Conservation (phyloP, 1,139 yeast species). For the Sugiyamaella xylanicola region DNA sequence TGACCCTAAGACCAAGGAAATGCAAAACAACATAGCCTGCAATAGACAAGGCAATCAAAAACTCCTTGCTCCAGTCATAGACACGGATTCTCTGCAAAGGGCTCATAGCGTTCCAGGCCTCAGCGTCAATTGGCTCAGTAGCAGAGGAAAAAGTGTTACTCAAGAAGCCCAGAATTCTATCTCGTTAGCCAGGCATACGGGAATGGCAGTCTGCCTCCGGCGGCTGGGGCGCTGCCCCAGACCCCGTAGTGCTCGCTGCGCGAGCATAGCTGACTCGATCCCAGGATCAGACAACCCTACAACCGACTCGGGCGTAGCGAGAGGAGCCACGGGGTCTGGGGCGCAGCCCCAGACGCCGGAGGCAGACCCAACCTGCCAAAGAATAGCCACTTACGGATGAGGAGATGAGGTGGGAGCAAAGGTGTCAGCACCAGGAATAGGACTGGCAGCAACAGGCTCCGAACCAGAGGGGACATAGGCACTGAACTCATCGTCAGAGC, state of each 20-base stretch:
- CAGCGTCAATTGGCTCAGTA: constrained; percentile 22
- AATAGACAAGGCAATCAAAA: constrained; percentile 56
- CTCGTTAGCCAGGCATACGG: constrained; percentile 3
- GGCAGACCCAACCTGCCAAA: not conserved
- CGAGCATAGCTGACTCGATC: no score
- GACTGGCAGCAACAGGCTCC: constrained; percentile 10
- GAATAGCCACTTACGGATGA: constrained; percentile 14
- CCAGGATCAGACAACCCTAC: not conserved
- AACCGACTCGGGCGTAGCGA: not conserved
- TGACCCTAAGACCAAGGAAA: constrained; percentile 61
- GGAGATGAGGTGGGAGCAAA: constrained; percentile 14
- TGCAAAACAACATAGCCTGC: constrained; percentile 42
- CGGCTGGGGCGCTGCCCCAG: constrained; percentile 1
- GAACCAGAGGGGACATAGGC: constrained; percentile 19
- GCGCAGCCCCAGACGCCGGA: not conserved
- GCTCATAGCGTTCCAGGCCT: constrained; percentile 42
- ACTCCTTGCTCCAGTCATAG: constrained; percentile 79
- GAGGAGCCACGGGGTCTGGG: not conserved
- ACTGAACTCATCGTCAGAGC: constrained; percentile 20
- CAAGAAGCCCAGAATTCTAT: constrained; percentile 10
- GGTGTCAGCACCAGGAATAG: constrained; percentile 10
- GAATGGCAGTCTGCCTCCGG: not conserved
- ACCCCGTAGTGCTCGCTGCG: not conserved
- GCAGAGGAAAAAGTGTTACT: constrained; percentile 4
- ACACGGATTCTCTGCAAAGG: constrained; percentile 43